phyloP scores from a whole-genome alignment of 108 stramenopile genomes.

The Cyclotella choctawhatcheeana region DNA sequence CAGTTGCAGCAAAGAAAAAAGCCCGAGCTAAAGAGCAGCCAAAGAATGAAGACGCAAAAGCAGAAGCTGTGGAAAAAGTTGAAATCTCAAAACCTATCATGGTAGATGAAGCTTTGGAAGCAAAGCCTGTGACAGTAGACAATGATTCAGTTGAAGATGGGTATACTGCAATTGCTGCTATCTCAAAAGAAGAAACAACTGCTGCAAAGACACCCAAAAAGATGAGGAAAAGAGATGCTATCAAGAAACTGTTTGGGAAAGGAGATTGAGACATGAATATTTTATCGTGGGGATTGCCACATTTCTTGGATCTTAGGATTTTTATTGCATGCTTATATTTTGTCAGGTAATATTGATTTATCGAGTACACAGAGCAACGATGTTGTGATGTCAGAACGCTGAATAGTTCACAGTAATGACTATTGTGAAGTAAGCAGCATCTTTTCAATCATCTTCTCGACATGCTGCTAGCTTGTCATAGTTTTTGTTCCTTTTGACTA shows the following conservation, averaged over 20 bases:
- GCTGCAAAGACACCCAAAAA: slow-evolving; percentile 5
- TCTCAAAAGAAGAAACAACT: not conserved
- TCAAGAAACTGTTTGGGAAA: slow-evolving; percentile 30
- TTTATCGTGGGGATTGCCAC: not conserved
- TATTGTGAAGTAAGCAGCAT: too few species aligned
- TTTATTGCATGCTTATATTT: too few species aligned
- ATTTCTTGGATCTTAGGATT: not conserved
- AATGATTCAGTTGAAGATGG: not conserved
- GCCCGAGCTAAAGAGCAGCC: slow-evolving; percentile 2
- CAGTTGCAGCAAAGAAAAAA: slow-evolving; percentile 14
- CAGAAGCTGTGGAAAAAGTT: slow-evolving; percentile 1
- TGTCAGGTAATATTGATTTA: too few species aligned
- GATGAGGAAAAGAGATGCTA: slow-evolving; percentile 25
- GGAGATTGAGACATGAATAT: not conserved
- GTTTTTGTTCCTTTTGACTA: too few species aligned
- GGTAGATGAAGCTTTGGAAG: not conserved
- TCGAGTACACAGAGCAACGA: too few species aligned
- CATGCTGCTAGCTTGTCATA: too few species aligned
- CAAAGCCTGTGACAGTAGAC: not conserved
- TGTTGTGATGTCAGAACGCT: too few species aligned
- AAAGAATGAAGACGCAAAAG: slow-evolving; percentile 23
- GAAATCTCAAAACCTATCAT: not conserved
- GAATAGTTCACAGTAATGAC: too few species aligned
- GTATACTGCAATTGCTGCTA: not conserved
- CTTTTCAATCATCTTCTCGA: too few species aligned